Percentiles rank a stretch among this genome's conserved stretches.
Conservation (phyloP, 2,329 filamentous ascomycete genomes). For the Colletotrichum kahawae region DNA sequence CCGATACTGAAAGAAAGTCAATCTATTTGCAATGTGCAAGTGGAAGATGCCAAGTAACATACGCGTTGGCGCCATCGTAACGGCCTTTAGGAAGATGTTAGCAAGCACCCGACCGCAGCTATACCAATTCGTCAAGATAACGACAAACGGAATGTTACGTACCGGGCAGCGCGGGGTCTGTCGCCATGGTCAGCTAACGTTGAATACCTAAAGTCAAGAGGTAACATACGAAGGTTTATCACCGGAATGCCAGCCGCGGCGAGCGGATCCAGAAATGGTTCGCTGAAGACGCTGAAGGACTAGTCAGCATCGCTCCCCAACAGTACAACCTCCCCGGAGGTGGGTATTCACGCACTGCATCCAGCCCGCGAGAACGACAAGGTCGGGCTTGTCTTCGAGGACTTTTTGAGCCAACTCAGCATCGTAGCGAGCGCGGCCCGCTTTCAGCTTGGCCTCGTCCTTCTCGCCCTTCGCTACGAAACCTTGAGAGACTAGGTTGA, state of each 20-base stretch:
- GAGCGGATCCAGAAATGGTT: slow-evolving; percentile 71
- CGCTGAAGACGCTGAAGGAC: background rate
- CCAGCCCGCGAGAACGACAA: slow-evolving; percentile 85
- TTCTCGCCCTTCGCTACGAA: slow-evolving; percentile 62
- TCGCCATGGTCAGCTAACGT: background rate
- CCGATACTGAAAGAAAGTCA: slow-evolving; percentile 55
- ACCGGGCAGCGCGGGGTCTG: slow-evolving; percentile 60
- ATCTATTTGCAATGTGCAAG: background rate
- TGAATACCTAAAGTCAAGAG: background rate
- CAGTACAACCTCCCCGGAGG: background rate
- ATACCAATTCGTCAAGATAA: background rate
- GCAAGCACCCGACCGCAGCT: background rate
- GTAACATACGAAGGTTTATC: slow-evolving; percentile 74
- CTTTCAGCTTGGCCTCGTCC: slow-evolving; percentile 56
- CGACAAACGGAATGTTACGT: slow-evolving; percentile 31
- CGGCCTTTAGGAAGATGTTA: slow-evolving; percentile 52
- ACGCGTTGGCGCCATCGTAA: slow-evolving; percentile 76
- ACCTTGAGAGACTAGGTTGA: slow-evolving; percentile 81
- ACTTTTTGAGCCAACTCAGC: slow-evolving; percentile 74
- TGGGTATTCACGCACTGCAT: slow-evolving; percentile 36
- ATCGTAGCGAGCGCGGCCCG: slow-evolving; percentile 74
- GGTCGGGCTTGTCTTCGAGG: slow-evolving; percentile 67
- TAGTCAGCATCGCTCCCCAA: background rate
- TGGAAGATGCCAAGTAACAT: background rate
- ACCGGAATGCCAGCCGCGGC: slow-evolving; percentile 66